Evolutionary conservation across 352 stramenopile genomes (phyloP).

Genomic region (Pythium coloratum): DNA sequence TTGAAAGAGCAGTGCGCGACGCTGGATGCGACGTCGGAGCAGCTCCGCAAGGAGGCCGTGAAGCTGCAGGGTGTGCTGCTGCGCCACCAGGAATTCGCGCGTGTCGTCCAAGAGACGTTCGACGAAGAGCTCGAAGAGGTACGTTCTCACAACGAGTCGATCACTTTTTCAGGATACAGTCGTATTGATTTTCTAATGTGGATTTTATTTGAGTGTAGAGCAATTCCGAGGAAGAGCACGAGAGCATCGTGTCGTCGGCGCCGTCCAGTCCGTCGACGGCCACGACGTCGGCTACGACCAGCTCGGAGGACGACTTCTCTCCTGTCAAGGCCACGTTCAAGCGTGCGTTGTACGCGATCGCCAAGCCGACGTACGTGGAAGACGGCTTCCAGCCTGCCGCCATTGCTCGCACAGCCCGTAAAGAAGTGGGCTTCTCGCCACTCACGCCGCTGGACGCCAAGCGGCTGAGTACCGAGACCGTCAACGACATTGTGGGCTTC

Average conservation of each 20-base stretch:
- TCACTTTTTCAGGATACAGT: no score
- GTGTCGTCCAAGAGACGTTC: slow-evolving; percentile 46
- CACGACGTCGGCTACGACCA: slow-evolving; percentile 24
- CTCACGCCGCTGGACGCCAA: slow-evolving; percentile 36
- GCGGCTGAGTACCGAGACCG: slow-evolving; percentile 42
- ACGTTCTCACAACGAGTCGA: slow-evolving; percentile 12
- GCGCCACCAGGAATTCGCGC: slow-evolving; percentile 33
- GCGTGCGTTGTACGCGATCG: slow-evolving; percentile 20
- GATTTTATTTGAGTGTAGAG: slow-evolving; percentile 14
- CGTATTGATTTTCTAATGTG: no score
- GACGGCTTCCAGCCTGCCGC: slow-evolving; percentile 30
- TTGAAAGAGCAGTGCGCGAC: slow-evolving; percentile 40
- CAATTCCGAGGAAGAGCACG: slow-evolving; percentile 24
- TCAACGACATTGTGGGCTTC: slow-evolving; percentile 55
- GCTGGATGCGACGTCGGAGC: slow-evolving; percentile 40
- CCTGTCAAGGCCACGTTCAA: slow-evolving; percentile 24
- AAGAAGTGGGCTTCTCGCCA: slow-evolving; percentile 49
- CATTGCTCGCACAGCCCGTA: slow-evolving; percentile 35
- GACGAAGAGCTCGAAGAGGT: slow-evolving; percentile 31
- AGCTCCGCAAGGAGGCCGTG: slow-evolving; percentile 43
- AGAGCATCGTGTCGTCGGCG: slow-evolving; percentile 15
- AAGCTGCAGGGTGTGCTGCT: slow-evolving; percentile 34
- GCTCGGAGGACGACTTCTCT: slow-evolving; percentile 38
- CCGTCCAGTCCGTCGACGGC: slow-evolving; percentile 26
- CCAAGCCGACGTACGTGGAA: slow-evolving; percentile 33